Evolutionary conservation across 1,284 basidiomycete genomes (phyloP).

Genomic region (Macrocystidia cucumis): DNA sequence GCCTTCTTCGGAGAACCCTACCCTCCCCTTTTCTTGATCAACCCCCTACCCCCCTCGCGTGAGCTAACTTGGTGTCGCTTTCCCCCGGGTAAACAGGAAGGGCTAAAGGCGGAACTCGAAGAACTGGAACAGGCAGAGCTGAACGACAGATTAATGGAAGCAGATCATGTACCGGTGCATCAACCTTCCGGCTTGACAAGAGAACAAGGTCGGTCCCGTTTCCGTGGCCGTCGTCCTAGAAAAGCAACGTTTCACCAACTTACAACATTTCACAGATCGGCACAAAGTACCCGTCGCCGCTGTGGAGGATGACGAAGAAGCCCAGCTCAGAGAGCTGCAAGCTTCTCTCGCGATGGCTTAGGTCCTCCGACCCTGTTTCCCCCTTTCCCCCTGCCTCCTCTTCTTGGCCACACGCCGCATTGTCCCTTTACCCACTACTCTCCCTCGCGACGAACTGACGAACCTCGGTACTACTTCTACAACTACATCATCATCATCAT

Average conservation of each 20-base stretch:
- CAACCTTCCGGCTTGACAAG: slow-evolving; percentile 59
- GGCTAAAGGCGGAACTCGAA: slow-evolving; percentile 78
- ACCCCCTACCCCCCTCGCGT: too few species aligned
- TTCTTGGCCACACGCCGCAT: slow-evolving; percentile 12
- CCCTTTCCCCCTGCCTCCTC: slow-evolving; percentile 10
- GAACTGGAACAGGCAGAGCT: slow-evolving; percentile 91
- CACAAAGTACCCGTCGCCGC: slow-evolving; percentile 21
- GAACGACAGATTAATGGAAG: slow-evolving; percentile 82
- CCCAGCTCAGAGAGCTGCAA: slow-evolving; percentile 87
- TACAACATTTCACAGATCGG: slow-evolving; percentile 9
- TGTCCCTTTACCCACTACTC: too few species aligned
- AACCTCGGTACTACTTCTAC: too few species aligned
- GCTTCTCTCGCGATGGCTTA: slow-evolving; percentile 89
- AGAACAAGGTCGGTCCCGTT: slow-evolving; percentile 43
- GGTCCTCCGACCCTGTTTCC: slow-evolving; percentile 33
- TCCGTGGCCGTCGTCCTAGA: neutral
- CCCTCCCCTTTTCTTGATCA: slow-evolving; percentile 7
- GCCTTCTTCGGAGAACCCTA: slow-evolving; percentile 5
- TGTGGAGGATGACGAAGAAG: slow-evolving; percentile 91
- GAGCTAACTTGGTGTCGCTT: too few species aligned
- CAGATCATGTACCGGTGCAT: slow-evolving; percentile 89
- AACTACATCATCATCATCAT: too few species aligned
- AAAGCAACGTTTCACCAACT: slow-evolving; percentile 8
- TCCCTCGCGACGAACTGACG: too few species aligned
- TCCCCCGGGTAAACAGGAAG: too few species aligned